Evolutionary conservation across 106 monocot species (phyloP).

Genomic region (Acorus calamus): DNA sequence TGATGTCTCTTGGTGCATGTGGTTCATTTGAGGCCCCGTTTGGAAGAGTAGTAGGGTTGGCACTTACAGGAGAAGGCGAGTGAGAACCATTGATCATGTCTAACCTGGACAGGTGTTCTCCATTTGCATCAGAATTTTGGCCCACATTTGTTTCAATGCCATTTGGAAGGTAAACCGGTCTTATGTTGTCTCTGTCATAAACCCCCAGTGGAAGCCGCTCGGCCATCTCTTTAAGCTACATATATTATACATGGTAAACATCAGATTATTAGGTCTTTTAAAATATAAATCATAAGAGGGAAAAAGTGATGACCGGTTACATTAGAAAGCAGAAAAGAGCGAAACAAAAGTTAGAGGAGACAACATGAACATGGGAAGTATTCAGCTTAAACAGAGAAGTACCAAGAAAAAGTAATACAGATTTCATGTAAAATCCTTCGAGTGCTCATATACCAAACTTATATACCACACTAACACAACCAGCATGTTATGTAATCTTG

Average conservation of each 20-base stretch:
- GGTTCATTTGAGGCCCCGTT: not conserved
- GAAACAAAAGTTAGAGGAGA: no score
- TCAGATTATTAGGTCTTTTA: not conserved
- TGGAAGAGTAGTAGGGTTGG: not conserved
- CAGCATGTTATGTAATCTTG: no score
- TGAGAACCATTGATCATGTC: constrained; percentile 13
- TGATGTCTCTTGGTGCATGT: not conserved
- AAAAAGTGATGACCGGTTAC: no score
- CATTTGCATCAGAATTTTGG: not conserved
- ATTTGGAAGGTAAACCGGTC: constrained; percentile 15
- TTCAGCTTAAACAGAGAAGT: no score
- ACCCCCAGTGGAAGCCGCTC: constrained; percentile 24
- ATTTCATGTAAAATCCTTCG: no score
- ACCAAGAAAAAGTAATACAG: no score
- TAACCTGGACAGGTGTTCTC: constrained; percentile 10
- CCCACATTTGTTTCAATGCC: constrained; percentile 7
- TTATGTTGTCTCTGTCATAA: constrained; percentile 12
- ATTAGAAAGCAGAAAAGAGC: no score
- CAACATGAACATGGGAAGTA: no score
- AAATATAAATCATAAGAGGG: not conserved
- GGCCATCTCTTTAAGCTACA: constrained; percentile 46
- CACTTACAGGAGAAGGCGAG: constrained; percentile 2
- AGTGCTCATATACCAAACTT: no score
- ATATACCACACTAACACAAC: no score
- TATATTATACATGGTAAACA: not conserved